Percentiles rank a stretch among this genome's conserved stretches.
Conservation (phyloP, 257 asterid species). For the Fraxinus cuspidata region DNA sequence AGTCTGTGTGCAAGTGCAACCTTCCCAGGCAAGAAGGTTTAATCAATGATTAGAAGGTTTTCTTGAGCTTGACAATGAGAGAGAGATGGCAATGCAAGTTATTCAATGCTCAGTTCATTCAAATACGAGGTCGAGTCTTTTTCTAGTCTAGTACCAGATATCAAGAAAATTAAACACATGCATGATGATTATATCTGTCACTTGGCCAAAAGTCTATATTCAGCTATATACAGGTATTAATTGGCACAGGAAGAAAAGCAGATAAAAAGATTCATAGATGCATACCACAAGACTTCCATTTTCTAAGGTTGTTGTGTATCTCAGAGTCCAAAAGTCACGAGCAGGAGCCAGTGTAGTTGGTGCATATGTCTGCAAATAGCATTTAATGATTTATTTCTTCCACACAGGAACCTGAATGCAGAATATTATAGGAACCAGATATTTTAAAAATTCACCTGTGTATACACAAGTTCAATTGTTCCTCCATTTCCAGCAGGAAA, state of each 20-base stretch:
- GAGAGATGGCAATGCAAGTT: neutral
- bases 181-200: neutral
- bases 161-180: neutral
- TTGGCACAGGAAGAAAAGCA: neutral
- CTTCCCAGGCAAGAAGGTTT: neutral
- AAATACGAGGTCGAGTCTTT: neutral
- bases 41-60: neutral
- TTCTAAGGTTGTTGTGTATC: conserved; percentile 92
- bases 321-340: conserved; percentile 95
- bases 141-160: neutral
- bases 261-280: conserved; percentile 11
- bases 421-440: neutral
- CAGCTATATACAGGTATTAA: neutral
- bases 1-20: neutral
- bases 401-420: neutral
- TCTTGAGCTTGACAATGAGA: neutral
- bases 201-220: neutral
- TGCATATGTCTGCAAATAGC: conserved; percentile 63
- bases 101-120: neutral
- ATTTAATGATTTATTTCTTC: conserved; percentile 6
- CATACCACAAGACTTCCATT: conserved; percentile 95
- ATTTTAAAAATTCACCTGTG: conserved; percentile 57
- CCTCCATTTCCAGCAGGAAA: conserved; percentile 95
- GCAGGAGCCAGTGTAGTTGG: conserved; percentile 97
- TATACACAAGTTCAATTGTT: conserved; percentile 81